Percentiles rank a stretch among this genome's conserved stretches.
phyloP scores from a whole-genome alignment of 2,329 filamentous ascomycete species.

The Aspergillus sp. region DNA sequence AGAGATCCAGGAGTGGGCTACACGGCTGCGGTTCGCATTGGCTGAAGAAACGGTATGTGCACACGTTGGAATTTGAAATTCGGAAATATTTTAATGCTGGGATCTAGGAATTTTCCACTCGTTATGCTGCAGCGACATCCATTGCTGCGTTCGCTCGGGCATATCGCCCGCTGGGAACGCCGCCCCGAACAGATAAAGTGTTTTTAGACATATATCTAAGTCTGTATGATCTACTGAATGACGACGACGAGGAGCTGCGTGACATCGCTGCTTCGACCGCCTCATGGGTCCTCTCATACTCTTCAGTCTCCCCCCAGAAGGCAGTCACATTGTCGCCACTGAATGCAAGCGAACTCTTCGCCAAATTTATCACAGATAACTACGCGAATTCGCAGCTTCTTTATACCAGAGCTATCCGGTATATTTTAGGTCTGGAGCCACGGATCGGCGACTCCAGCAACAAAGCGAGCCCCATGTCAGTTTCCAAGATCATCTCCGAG shows the following conservation, averaged over 20 bases:
- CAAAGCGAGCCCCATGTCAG: conserved; percentile 18
- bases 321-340: conserved; percentile 47
- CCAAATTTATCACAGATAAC: conserved; percentile 33
- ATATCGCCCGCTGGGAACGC: conserved; percentile 30
- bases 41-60: conserved; percentile 43
- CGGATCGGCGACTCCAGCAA: conserved; percentile 23
- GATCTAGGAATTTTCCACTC: conserved; percentile 39
- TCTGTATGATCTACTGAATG: conserved; percentile 75
- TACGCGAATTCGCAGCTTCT: conserved; percentile 37
- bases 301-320: conserved; percentile 27
- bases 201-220: conserved; percentile 62
- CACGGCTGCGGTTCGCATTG: conserved; percentile 39
- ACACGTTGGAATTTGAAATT: background rate
- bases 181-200: conserved; percentile 23
- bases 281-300: conserved; percentile 38
- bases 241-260: conserved; percentile 90
- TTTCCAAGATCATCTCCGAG: conserved; percentile 32
- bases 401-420: conserved; percentile 36
- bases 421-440: conserved; percentile 37
- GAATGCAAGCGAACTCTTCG: conserved; percentile 46
- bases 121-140: conserved; percentile 38
- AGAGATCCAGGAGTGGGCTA: conserved; percentile 32
- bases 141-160: conserved; percentile 43
- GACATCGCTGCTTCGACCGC: conserved; percentile 54
- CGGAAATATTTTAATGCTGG: conserved; percentile 5